Percentiles rank a stretch among this genome's conserved stretches.
Evolutionary conservation across 1,284 basidiomycete species (phyloP).

Genomic region (Microbotryum intermedium): DNA sequence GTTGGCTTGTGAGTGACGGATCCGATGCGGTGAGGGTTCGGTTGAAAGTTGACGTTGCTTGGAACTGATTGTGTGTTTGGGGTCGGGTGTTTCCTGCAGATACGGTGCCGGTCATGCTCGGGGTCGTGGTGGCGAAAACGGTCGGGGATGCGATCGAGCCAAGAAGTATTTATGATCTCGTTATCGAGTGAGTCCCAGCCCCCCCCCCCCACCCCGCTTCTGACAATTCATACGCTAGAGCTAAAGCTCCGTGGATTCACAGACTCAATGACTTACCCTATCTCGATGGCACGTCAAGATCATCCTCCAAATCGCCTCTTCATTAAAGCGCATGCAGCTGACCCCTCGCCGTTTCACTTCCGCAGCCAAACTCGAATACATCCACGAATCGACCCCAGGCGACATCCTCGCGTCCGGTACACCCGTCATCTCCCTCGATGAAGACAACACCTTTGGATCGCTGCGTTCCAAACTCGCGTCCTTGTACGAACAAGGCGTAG

Average conservation of each 20-base stretch:
- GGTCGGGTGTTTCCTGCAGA: conserved; percentile 42
- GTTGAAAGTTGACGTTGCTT: too few species aligned
- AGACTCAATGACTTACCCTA: conserved; percentile 73
- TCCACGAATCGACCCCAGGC: conserved; percentile 17
- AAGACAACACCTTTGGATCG: conserved; percentile 59
- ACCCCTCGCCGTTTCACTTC: neutral
- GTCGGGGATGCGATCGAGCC: conserved; percentile 39
- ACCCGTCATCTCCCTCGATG: conserved; percentile 56
- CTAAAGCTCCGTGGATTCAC: too few species aligned
- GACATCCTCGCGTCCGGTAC: conserved; percentile 45
- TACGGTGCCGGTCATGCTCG: conserved; percentile 86
- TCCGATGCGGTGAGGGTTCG: too few species aligned
- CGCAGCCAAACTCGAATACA: conserved; percentile 23
- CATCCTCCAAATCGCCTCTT: conserved; percentile 55
- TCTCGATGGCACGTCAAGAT: conserved; percentile 49
- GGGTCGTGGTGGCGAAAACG: conserved; percentile 81
- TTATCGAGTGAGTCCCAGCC: conserved; percentile 76
- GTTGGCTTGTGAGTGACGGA: neutral
- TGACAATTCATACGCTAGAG: too few species aligned
- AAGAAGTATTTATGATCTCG: conserved; percentile 54
- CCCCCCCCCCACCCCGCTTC: too few species aligned
- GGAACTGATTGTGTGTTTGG: conserved; percentile 37
- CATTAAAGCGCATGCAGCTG: conserved; percentile 58
- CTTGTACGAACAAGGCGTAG: conserved; percentile 56
- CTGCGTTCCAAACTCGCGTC: conserved; percentile 58